These are phyloP conservation scores for Nothophaeocryptopus gaeumannii DNA, from an alignment of 2,329 filamentous ascomycete genomes.

Conservation along the genomic window DNA sequence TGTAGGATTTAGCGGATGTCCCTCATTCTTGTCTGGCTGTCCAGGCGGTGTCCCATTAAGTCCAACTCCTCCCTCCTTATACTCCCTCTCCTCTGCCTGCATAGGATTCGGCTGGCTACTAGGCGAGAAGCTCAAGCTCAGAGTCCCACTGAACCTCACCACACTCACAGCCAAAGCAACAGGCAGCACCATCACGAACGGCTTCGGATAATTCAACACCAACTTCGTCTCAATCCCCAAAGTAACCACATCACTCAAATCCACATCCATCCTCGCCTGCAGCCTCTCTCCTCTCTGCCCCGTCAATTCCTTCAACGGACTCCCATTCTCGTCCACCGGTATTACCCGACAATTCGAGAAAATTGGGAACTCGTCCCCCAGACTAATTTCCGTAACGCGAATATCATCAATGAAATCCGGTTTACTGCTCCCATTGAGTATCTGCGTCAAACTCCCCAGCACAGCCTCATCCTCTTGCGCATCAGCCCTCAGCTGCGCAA, in stretches of 20 bases:
- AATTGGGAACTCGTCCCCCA: conserved; percentile 97
- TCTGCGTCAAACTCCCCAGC: conserved; percentile 75
- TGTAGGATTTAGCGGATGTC: conserved; percentile 43
- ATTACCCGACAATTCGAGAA: conserved; percentile 98
- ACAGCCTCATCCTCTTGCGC: conserved; percentile 90
- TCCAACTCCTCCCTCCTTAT: conserved; percentile 6
- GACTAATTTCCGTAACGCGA: conserved; percentile 83
- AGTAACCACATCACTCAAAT: conserved; percentile 93
- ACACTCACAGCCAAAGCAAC: conserved; percentile 90
- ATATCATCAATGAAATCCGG: conserved; percentile 94
- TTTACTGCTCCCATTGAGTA: conserved; percentile 78
- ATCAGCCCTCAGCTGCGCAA: conserved; percentile 90
- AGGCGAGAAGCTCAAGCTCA: conserved; percentile 91
- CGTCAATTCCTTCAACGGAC: conserved; percentile 46
- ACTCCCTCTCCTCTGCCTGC: conserved; percentile 25
- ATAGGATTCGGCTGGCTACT: conserved; percentile 42
- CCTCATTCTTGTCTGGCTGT: conserved; percentile 31
- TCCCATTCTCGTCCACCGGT: conserved; percentile 77
- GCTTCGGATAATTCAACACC: conserved; percentile 90
- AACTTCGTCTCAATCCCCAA: conserved; percentile 92
- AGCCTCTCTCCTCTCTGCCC: conserved; percentile 64
- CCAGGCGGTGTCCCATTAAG: conserved; percentile 12
- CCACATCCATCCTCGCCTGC: conserved; percentile 95
- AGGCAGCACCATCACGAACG: conserved; percentile 80
- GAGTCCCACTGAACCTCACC: conserved; percentile 88